phyloP scores from a whole-genome alignment of 1,284 basidiomycete genomes.

The Phylloporus gajari region DNA sequence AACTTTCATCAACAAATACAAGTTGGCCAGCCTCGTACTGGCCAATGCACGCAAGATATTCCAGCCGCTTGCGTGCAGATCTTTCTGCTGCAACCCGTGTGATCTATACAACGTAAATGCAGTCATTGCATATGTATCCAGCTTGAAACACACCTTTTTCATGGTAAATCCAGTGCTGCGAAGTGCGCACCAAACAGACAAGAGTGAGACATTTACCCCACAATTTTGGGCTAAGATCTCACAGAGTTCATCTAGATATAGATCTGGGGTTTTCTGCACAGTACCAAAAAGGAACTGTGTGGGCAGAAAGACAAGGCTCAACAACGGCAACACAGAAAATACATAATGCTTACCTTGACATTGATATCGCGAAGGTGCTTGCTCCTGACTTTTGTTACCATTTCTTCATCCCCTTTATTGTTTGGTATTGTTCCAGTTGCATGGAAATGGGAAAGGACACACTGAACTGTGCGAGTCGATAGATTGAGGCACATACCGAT shows the following conservation, averaged over 20 bases:
- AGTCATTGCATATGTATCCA: no score
- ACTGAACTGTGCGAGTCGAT: constrained; percentile 3
- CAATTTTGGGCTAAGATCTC: not conserved
- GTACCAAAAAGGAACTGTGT: constrained; percentile 7
- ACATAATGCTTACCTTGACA: not conserved
- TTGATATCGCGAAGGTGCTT: not conserved
- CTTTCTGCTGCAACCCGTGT: constrained; percentile 8
- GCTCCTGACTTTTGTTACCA: not conserved
- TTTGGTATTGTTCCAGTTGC: constrained; percentile 3
- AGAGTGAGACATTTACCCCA: not conserved
- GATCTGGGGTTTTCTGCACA: not conserved
- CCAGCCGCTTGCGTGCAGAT: not conserved
- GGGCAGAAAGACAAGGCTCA: no score
- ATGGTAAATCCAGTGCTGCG: not conserved
- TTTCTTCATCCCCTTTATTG: not conserved
- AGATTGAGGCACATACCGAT: constrained; percentile 6
- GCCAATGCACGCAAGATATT: constrained; percentile 6
- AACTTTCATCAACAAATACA: constrained; percentile 17
- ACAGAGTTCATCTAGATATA: constrained; percentile 6
- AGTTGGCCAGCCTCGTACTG: not conserved
- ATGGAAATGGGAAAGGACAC: constrained; percentile 1
- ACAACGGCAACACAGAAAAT: no score
- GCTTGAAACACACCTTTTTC: constrained; percentile 11
- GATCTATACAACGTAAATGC: constrained; percentile 1
- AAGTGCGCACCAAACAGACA: not conserved